These are phyloP conservation scores for Millerozyma miso DNA, from an alignment of 805 yeast genomes.

Conservation along the genomic window DNA sequence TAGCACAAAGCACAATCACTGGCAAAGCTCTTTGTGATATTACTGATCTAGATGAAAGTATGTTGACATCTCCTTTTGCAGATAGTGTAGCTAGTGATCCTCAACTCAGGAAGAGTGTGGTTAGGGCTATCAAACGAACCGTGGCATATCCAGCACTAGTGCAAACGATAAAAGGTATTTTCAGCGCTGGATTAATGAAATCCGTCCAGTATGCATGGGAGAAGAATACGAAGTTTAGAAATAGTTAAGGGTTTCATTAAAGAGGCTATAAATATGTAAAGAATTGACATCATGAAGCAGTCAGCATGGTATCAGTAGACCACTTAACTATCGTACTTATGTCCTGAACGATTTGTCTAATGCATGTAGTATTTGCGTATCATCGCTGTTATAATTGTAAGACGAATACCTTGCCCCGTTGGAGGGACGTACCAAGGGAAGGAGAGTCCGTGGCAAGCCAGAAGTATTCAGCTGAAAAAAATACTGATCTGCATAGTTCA, in stretches of 20 bases:
- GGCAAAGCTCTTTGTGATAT: conserved; percentile 24
- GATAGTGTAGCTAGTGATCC: conserved; percentile 38
- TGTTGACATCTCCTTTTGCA: background rate
- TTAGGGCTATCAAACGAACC: conserved; percentile 27
- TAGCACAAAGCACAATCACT: conserved; percentile 2
- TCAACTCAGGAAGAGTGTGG: conserved; percentile 19
- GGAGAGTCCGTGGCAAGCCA: background rate
- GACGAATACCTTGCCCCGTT: background rate
- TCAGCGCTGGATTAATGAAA: conserved; percentile 80
- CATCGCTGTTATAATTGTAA: conserved; percentile 9
- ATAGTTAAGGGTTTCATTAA: background rate
- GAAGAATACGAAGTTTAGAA: conserved; percentile 40
- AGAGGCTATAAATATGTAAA: too few species aligned
- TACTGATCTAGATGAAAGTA: background rate
- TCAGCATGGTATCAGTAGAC: background rate
- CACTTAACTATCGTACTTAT: background rate
- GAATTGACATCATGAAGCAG: background rate
- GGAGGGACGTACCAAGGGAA: background rate
- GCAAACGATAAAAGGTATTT: conserved; percentile 78
- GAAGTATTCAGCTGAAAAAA: background rate
- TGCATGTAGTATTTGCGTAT: conserved; percentile 14
- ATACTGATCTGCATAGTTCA: background rate
- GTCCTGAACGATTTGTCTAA: conserved; percentile 16
- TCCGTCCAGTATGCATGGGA: conserved; percentile 73
- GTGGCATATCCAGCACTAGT: conserved; percentile 66